These are phyloP conservation scores for Lathyrus tuberosus DNA, from an alignment of 306 rosid genomes.

Conservation along the genomic window DNA sequence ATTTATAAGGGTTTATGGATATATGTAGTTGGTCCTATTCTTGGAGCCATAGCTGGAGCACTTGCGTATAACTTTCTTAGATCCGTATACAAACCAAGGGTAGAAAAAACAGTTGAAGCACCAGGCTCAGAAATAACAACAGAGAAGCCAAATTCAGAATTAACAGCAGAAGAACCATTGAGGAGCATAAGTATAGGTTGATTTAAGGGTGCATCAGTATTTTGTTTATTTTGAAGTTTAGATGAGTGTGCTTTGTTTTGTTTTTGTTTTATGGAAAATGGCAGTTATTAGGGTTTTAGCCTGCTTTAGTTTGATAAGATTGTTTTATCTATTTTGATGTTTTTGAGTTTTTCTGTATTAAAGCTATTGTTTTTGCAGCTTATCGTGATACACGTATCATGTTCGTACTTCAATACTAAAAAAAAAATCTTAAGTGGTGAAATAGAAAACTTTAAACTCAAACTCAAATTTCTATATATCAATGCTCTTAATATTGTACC, in stretches of 20 bases:
- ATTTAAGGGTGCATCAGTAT: neutral
- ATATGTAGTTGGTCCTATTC: slow-evolving; percentile 55
- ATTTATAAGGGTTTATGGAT: slow-evolving; percentile 55
- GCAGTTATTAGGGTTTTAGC: neutral
- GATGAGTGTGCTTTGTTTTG: neutral
- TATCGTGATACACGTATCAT: no score
- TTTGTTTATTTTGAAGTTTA: neutral
- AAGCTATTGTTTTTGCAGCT: no score
- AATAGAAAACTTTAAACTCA: no score
- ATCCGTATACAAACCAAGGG: slow-evolving; percentile 21
- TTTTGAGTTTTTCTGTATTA: no score
- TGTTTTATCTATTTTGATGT: neutral
- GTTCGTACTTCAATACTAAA: no score
- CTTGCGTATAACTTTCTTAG: slow-evolving; percentile 49
- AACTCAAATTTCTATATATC: no score
- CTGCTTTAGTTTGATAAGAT: neutral
- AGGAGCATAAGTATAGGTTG: neutral
- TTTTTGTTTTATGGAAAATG: neutral
- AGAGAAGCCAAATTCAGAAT: neutral
- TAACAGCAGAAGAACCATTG: neutral
- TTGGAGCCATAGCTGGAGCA: slow-evolving; percentile 62
- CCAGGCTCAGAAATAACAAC: neutral
- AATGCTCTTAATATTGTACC: no score
- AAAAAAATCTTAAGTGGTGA: no score
- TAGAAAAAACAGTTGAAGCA: neutral